Conservation (phyloP, 257 asterid species). For the Salvia miltiorrhiza region DNA sequence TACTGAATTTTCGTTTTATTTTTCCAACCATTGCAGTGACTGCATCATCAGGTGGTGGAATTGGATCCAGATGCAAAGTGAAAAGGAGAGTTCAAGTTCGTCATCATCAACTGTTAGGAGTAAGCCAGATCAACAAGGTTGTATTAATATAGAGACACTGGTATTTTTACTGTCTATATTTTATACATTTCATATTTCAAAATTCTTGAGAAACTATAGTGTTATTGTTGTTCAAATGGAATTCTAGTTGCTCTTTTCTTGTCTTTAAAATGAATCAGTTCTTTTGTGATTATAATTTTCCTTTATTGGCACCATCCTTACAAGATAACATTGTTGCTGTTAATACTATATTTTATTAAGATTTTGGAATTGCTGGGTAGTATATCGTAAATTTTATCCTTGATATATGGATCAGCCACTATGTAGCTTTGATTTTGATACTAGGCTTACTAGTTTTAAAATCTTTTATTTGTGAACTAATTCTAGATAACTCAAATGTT, state of each 20-base stretch:
- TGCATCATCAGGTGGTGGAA: constrained; percentile 92
- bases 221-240: not conserved
- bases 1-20: not conserved
- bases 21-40: constrained; percentile 47
- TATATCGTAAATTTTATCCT: not conserved
- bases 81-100: constrained; percentile 33
- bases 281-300: not conserved
- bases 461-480: not conserved
- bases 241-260: not conserved
- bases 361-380: not conserved
- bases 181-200: not conserved
- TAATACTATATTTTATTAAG: not conserved
- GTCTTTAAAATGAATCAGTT: not conserved
- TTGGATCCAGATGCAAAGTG: constrained; percentile 52
- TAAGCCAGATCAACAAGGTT: constrained; percentile 47
- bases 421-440: not conserved
- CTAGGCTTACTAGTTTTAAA: not conserved
- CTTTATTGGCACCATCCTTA: not conserved
- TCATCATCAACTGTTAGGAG: constrained; percentile 37
- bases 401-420: not conserved
- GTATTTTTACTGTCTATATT: not conserved
- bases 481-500: not conserved
- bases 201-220: not conserved
- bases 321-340: too few relatives aligned
- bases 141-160: constrained; percentile 12